Evolutionary conservation across 495 filamentous ascomycete species (phyloP).

Genomic region (Penicillium egyptiacum): DNA sequence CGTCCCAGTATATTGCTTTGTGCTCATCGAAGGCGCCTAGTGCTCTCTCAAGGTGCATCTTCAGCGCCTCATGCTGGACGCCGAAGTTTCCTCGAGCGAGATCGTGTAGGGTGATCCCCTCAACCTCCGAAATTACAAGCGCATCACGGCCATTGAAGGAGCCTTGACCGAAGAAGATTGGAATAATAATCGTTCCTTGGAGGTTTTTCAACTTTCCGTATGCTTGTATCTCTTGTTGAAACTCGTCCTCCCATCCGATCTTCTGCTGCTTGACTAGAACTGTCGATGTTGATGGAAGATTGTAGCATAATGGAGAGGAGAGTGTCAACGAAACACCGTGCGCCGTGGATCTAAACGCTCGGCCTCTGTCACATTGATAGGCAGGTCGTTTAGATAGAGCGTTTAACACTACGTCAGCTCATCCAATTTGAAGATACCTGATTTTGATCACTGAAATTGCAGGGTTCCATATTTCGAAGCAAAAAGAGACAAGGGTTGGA

Average conservation of each 20-base stretch:
- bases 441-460: no score
- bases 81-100: not conserved
- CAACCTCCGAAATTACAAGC: conserved; percentile 2
- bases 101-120: not conserved
- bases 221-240: conserved; percentile 7
- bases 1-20: not conserved
- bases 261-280: conserved; percentile 12
- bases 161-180: conserved; percentile 6
- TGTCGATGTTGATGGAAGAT: not conserved
- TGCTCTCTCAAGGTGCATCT: not conserved
- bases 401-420: not conserved
- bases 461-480: no score
- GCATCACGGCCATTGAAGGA: not conserved
- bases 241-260: conserved; percentile 3
- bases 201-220: conserved; percentile 7
- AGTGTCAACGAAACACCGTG: not conserved
- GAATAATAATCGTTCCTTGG: conserved; percentile 15
- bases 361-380: not conserved
- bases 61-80: not conserved
- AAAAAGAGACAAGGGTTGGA: no score
- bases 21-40: not conserved
- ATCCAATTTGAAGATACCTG: no score
- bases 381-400: not conserved
- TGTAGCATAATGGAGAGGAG: not conserved
- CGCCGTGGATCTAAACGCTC: not conserved